A percentile compares a stretch with the other conserved stretches of the same genome.
These are phyloP conservation scores for Nakazawaea ambrosiae DNA, from an alignment of 805 yeast genomes.

Conservation along the genomic window DNA sequence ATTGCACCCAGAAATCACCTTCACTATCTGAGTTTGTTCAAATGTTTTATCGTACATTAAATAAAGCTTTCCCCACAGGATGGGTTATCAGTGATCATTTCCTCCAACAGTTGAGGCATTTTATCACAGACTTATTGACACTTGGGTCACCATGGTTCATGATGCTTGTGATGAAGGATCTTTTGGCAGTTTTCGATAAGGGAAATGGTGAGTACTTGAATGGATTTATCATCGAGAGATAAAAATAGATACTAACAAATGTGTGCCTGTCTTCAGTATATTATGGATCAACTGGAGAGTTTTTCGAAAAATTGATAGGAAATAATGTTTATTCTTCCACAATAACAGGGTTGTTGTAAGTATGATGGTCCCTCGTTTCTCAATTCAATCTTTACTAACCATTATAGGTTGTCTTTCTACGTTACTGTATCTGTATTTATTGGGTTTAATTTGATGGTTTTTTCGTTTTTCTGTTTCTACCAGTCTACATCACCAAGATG, in stretches of 20 bases:
- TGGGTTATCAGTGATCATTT: too few relatives aligned
- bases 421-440: neutral
- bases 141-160: slow-evolving; percentile 9
- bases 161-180: slow-evolving; percentile 6
- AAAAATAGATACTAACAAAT: neutral
- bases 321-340: neutral
- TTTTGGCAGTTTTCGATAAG: slow-evolving; percentile 1
- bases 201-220: slow-evolving; percentile 2
- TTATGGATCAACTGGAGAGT: neutral
- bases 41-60: too few relatives aligned
- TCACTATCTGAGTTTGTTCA: too few relatives aligned
- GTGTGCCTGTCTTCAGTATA: neutral
- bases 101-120: slow-evolving; percentile 2
- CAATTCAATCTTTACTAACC: neutral
- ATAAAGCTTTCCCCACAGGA: too few relatives aligned
- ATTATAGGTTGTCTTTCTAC: slow-evolving; percentile 1
- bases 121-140: slow-evolving; percentile 1
- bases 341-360: slow-evolving; percentile 6
- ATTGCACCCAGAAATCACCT: too few relatives aligned
- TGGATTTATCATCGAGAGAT: neutral
- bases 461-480: slow-evolving; percentile 7
- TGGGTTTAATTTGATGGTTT: slow-evolving; percentile 2
- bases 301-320: neutral
- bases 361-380: neutral
- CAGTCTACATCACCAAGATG: slow-evolving; percentile 10